Conservation (phyloP, 169 alveolate genomes). For the Plasmodium gonderi region DNA sequence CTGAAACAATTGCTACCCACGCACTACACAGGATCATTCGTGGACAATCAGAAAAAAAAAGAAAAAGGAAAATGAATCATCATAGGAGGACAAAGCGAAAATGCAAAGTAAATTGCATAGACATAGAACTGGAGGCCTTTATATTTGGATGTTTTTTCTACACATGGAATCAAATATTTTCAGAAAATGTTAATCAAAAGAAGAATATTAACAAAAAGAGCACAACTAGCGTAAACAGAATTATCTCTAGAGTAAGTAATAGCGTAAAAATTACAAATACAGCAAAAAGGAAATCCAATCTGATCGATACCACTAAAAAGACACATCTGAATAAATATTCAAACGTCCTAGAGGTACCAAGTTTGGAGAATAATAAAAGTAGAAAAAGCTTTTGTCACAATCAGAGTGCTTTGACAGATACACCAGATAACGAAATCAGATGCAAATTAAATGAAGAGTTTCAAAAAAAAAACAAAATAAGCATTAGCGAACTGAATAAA, state of each 20-base stretch:
- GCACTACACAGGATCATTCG: too few species aligned
- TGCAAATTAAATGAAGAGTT: slow-evolving; percentile 24
- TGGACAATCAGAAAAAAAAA: not conserved
- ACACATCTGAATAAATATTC: not conserved
- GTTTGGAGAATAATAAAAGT: not conserved
- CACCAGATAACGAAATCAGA: not conserved
- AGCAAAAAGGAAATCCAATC: not conserved
- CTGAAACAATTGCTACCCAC: too few species aligned
- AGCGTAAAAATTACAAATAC: not conserved
- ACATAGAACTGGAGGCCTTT: slow-evolving; percentile 70
- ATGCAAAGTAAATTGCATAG: slow-evolving; percentile 48
- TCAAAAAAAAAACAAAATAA: slow-evolving; percentile 19
- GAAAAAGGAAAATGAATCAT: not conserved
- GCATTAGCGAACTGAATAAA: slow-evolving; percentile 22
- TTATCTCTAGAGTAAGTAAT: not conserved
- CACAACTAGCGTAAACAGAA: not conserved
- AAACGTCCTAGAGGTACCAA: not conserved
- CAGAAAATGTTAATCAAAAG: slow-evolving; percentile 7
- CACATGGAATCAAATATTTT: slow-evolving; percentile 46
- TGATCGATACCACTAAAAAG: not conserved
- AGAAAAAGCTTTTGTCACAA: not conserved
- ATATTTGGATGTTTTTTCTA: slow-evolving; percentile 72
- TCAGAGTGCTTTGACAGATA: not conserved
- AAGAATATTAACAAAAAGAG: slow-evolving; percentile 6
- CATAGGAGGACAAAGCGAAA: slow-evolving; percentile 21